These are phyloP conservation scores for Aristolochia californica DNA, from an alignment of 164 flowering plant genomes.

Conservation along the genomic window DNA sequence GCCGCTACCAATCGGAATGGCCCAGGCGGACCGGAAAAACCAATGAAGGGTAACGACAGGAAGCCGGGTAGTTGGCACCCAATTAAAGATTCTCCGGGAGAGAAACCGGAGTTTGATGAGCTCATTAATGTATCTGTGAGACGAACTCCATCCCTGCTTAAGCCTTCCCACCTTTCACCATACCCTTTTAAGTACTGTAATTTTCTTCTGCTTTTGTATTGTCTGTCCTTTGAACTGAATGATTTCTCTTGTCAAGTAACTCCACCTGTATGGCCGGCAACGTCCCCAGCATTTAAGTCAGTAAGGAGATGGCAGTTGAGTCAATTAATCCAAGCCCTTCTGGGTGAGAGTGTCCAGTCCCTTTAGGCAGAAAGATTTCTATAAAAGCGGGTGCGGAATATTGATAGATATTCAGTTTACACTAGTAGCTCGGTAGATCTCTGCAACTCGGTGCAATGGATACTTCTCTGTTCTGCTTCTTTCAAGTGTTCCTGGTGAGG, in stretches of 20 bases:
- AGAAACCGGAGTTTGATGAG: background rate
- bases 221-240: too few relatives aligned
- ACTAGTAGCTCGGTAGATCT: background rate
- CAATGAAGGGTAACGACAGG: too few relatives aligned
- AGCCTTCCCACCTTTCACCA: background rate
- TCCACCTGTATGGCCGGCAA: slow-evolving; percentile 1
- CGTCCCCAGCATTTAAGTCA: background rate
- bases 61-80: too few relatives aligned
- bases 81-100: background rate
- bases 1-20: too few relatives aligned
- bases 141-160: background rate
- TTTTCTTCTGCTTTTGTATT: too few relatives aligned
- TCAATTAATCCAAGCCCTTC: background rate
- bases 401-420: background rate
- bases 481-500: too few relatives aligned
- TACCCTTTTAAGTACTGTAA: background rate
- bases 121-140: background rate
- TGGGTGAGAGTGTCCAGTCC: background rate
- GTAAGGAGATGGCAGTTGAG: slow-evolving; percentile 1
- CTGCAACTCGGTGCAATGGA: background rate
- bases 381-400: background rate
- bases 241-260: background rate
- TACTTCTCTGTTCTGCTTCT: too few relatives aligned
- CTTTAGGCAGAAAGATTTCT: background rate
- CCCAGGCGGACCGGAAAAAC: too few relatives aligned